These are phyloP conservation scores for Aspergillus latus DNA, from an alignment of 2,329 filamentous ascomycete genomes.

Conservation along the genomic window DNA sequence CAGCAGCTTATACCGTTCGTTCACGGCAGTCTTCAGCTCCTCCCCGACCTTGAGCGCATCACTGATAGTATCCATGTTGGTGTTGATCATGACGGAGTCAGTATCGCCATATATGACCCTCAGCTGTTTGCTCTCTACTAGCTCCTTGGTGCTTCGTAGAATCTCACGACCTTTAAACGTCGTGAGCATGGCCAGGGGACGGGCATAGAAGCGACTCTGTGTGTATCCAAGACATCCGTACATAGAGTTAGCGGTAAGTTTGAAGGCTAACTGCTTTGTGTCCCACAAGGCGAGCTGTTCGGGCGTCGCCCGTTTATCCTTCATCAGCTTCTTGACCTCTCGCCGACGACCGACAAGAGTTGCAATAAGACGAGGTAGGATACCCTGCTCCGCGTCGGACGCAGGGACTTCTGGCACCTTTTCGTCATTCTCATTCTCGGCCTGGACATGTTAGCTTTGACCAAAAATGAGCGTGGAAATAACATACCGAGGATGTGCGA, in stretches of 20 bases:
- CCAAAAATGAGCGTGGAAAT: not conserved
- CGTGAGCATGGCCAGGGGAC: constrained; percentile 90
- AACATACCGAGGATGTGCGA: constrained; percentile 65
- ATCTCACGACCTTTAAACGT: constrained; percentile 98
- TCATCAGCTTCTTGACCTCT: constrained; percentile 96
- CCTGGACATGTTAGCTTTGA: constrained; percentile 19
- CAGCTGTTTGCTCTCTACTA: constrained; percentile 86
- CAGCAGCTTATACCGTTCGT: constrained; percentile 84
- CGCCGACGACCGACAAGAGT: constrained; percentile 85
- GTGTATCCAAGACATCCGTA: constrained; percentile 97
- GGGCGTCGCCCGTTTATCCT: constrained; percentile 78
- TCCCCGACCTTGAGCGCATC: constrained; percentile 89
- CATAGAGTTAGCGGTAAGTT: constrained; percentile 99
- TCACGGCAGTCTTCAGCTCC: constrained; percentile 93
- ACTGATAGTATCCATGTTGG: constrained; percentile 88
- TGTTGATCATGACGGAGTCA: constrained; percentile 99
- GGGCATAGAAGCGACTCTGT: constrained; percentile 94
- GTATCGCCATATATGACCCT: constrained; percentile 99
- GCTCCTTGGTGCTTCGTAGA: constrained; percentile 88
- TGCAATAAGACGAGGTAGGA: constrained; percentile 86
- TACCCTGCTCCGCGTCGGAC: constrained; percentile 71
- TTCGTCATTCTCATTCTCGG: constrained; percentile 74
- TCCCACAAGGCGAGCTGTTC: constrained; percentile 95
- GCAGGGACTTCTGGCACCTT: constrained; percentile 82
- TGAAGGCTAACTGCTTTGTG: constrained; percentile 94